Base-by-base conservation (phyloP, 768 basidiomycete genomes). In the Pleurotus ostreatus region DNA sequence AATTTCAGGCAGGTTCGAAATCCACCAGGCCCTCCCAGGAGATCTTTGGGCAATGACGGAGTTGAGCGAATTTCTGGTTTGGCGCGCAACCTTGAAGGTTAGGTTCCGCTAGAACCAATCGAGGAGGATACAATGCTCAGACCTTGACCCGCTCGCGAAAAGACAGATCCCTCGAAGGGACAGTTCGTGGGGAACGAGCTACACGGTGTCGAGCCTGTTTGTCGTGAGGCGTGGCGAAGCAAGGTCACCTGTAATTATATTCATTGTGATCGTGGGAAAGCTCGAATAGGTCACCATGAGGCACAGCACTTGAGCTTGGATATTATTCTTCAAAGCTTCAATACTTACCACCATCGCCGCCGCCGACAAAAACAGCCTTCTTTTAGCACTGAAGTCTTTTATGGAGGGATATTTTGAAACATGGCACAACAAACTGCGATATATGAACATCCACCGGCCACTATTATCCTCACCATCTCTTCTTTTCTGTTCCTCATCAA, bases 401-500 rank as follows among this genome's bases (percentile, higher is more conserved):
- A 51, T 51, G 49, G 49, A 51, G 49, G 20, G 12, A 38, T 55
- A 1, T 41, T 25, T 43, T 2, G 53, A 44, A 30, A 43, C 18
- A 55, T 55, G 53, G 43, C 7, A 48, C 22, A 22, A 23, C 22
- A 57, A 39, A n/a, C 52, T 5, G 41, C 55, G 9, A 39, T 51
- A 5, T 74, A 74, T 62, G 59, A 65, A 47, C 58, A 64, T 11
- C 74, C 74, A 11, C 47, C 62, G 0, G 53, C 70, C n/a, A 69
- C 72, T 5, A 38, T 63, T 22, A 68, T 86, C 6, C 71, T 86
- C 51, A 70, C 79, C 40, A 61, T 82, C 7, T 62, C 74, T n/a
- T 75, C 79, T n/a, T 83, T 83, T 59, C 60, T 88, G 11, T 80
- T 75, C 65, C 68, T 85, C 15, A 67, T 84, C 47, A 81, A 83